Evolutionary conservation across 805 yeast genomes (phyloP).

Genomic region (Saccharomycopsis fodiens): DNA sequence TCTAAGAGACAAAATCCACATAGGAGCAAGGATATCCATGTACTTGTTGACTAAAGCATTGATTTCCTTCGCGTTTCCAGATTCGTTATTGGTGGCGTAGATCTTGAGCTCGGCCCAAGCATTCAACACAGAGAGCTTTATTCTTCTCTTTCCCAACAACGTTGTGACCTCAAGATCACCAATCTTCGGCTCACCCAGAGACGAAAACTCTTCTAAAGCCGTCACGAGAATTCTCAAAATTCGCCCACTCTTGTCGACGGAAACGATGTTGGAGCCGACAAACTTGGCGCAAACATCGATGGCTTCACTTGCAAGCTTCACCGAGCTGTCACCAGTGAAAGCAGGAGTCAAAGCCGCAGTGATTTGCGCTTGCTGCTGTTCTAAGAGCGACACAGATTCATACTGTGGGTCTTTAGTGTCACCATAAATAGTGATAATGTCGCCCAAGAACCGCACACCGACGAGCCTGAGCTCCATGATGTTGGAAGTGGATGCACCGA

Average conservation of each 20-base stretch:
- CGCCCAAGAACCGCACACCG: constrained; percentile 63
- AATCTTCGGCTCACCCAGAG: constrained; percentile 34
- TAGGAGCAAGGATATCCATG: constrained; percentile 51
- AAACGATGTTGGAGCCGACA: constrained; percentile 51
- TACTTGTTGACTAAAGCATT: constrained; percentile 46
- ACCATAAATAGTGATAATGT: constrained; percentile 53
- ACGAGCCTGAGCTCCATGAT: constrained; percentile 49
- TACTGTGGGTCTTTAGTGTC: constrained; percentile 62
- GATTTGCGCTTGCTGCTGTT: constrained; percentile 92
- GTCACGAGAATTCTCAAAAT: constrained; percentile 57
- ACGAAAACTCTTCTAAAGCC: constrained; percentile 50
- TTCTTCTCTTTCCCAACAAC: constrained; percentile 39
- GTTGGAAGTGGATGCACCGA: constrained; percentile 71
- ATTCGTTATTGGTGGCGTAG: constrained; percentile 24
- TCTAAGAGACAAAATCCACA: constrained; percentile 72
- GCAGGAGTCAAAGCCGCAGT: constrained; percentile 86
- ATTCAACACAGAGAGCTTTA: constrained; percentile 54
- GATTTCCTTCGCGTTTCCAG: constrained; percentile 35
- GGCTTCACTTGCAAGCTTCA: constrained; percentile 69
- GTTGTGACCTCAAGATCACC: constrained; percentile 48
- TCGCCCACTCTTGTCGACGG: constrained; percentile 41
- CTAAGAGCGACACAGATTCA: constrained; percentile 63
- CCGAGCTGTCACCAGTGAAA: constrained; percentile 63
- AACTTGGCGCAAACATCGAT: constrained; percentile 72
- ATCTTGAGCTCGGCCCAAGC: constrained; percentile 65